Conservation (phyloP, 129 eudicot species). For the Flaveria ramosissima region DNA sequence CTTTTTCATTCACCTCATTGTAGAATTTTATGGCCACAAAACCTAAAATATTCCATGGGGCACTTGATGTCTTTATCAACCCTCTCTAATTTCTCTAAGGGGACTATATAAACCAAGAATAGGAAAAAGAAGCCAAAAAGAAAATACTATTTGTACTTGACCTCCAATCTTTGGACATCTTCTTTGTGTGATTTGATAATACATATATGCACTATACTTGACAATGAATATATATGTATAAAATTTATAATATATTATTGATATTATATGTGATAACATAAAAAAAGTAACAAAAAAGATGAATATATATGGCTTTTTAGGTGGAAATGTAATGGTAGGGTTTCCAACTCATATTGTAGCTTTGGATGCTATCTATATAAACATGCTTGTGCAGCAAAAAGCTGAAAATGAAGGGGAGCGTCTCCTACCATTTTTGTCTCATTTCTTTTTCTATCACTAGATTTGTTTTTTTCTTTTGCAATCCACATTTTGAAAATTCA, state of each 20-base stretch:
- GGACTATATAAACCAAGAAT: slow-evolving; percentile 33
- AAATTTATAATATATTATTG: not conserved
- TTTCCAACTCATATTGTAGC: slow-evolving; percentile 55
- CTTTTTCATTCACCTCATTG: slow-evolving; percentile 27
- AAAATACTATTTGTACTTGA: slow-evolving; percentile 33
- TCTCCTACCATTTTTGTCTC: slow-evolving; percentile 38
- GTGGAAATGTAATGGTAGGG: slow-evolving; percentile 44
- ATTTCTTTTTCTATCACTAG: slow-evolving; percentile 24
- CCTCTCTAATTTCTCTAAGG: slow-evolving; percentile 32
- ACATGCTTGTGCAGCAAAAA: slow-evolving; percentile 42
- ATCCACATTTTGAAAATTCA: slow-evolving; percentile 2
- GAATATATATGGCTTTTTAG: slow-evolving; percentile 23
- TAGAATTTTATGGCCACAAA: slow-evolving; percentile 26
- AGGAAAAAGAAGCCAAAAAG: slow-evolving; percentile 37
- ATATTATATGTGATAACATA: not conserved
- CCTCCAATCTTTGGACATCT: slow-evolving; percentile 4
- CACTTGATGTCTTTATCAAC: slow-evolving; percentile 31
- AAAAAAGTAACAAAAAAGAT: not conserved
- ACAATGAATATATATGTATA: not conserved
- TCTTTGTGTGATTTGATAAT: slow-evolving; percentile 8
- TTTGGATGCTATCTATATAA: slow-evolving; percentile 53
- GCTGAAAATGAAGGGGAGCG: slow-evolving; percentile 46
- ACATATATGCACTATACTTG: slow-evolving; percentile 10
- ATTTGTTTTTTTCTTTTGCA: slow-evolving; percentile 27
- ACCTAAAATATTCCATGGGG: slow-evolving; percentile 35